Base-by-base conservation (phyloP, 495 filamentous ascomycete species). In the Stereocaulon alpinum region DNA sequence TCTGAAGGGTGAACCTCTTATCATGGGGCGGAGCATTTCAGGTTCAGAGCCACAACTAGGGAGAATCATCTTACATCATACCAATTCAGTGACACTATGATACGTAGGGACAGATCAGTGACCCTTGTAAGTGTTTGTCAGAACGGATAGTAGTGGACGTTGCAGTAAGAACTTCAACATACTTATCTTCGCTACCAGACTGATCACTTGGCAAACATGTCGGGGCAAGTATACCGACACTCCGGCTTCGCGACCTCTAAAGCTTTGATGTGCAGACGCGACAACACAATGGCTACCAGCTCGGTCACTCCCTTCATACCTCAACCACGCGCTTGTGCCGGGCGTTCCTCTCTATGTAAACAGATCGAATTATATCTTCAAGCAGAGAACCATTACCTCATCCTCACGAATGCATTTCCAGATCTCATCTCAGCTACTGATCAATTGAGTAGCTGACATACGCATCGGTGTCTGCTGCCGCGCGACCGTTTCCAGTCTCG, bases 251-350 rank as follows among this genome's bases (percentile, higher is more conserved):
- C 49, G 49, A 52, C n/a, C 34, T 37, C 12, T 37, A n/a, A 20
- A 34, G 30, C 30, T 52, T 34, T 52, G 49, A 52, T 52, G 15
- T 52, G 34, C 48, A 37, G 14, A 51, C 48, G 48, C 48, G 48
- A 51, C 4, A 34, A 30, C 9, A 6, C 11, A 7, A 51, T 20
- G 18, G 6, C 15, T 15, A 44, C 42, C 18, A 6, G 15, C 17
- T n/a, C 32, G 29, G 30, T 51, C 32, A 51, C 29, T 37, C 17
- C 6, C 45, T 32, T 32, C 34, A 34, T 52, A 34, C 30, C 2
- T 29, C 30, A 37, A 34, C 24, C 30, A 37, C 30, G 49, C 49
- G 49, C 49, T 37, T 12, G 0, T 12, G 34, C 30, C 29, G 27
- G 5, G 30, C 30, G 17, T 10, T 11, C 18, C 18, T n/a, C 9